Evolutionary conservation across 75 land plant species (phyloP).

Genomic region (Pinus tabuliformis): DNA sequence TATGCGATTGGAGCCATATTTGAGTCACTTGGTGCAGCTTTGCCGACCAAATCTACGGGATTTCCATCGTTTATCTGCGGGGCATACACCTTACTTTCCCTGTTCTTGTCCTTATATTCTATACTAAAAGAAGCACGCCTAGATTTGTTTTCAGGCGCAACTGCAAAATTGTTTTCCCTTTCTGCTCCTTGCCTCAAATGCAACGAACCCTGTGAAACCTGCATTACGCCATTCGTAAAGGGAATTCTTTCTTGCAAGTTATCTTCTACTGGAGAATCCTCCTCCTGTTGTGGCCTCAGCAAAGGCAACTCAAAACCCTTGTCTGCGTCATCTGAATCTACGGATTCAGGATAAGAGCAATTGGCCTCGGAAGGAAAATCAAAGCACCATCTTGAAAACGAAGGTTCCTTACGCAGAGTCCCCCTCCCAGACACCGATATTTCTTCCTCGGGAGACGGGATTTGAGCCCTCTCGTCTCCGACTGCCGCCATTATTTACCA

Average conservation of each 20-base stretch:
- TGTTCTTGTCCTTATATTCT: constrained; percentile 12
- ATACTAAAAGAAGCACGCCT: constrained; percentile 23
- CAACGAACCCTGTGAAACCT: neutral
- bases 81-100: constrained; percentile 4
- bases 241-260: too few species aligned
- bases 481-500: too few species aligned
- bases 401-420: constrained; percentile 30
- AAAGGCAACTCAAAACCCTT: constrained; percentile 35
- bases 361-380: constrained; percentile 8
- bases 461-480: too few species aligned
- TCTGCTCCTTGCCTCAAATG: neutral
- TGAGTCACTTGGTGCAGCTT: neutral
- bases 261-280: constrained; percentile 4
- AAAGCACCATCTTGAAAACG: constrained; percentile 50
- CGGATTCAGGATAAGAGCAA: neutral
- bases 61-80: constrained; percentile 3
- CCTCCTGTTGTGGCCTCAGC: constrained; percentile 10
- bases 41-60: constrained; percentile 4
- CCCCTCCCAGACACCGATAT: neutral
- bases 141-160: neutral
- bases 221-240: neutral
- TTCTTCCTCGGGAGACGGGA: neutral
- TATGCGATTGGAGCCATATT: constrained; percentile 14
- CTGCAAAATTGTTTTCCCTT: neutral
- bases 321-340: constrained; percentile 15